A percentile compares a stretch with the other conserved stretches of the same genome.
Conservation (phyloP, 345 rosid genomes). For the Eucalyptus erythrocorys region DNA sequence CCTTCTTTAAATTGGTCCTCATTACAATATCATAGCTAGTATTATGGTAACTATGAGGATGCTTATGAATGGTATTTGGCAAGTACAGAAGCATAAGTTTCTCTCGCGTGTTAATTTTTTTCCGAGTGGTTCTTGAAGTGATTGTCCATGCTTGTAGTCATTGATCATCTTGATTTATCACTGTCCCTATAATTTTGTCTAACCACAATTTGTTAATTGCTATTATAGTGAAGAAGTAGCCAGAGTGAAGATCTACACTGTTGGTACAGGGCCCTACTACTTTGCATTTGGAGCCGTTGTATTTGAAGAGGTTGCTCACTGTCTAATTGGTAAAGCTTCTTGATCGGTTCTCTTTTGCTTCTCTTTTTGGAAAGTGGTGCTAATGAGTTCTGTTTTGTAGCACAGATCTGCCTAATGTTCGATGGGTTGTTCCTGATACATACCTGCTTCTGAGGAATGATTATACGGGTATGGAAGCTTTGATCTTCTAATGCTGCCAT, state of each 20-base stretch:
- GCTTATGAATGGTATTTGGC: not conserved
- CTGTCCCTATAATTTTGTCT: not conserved
- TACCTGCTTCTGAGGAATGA: constrained; percentile 49
- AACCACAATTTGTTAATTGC: not conserved
- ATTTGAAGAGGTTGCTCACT: constrained; percentile 26
- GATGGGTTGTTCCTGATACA: constrained; percentile 97
- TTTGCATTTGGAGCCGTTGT: constrained; percentile 56
- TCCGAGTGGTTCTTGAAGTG: not conserved
- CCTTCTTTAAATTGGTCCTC: too few species aligned
- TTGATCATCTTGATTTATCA: not conserved
- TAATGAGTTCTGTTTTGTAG: not conserved
- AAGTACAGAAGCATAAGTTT: not conserved
- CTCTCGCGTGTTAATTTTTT: not conserved
- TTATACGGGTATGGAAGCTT: constrained; percentile 46
- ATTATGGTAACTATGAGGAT: not conserved
- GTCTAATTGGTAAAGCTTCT: constrained; percentile 13
- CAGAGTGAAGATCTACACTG: constrained; percentile 73
- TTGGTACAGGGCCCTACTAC: constrained; percentile 61
- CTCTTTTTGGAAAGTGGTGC: not conserved
- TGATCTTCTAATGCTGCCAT: not conserved
- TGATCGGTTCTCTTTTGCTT: not conserved
- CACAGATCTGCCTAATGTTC: constrained; percentile 62
- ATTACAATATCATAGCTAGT: not conserved
- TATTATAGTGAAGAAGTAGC: constrained; percentile 78
- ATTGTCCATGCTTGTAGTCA: not conserved